Evolutionary conservation across 2,329 filamentous ascomycete genomes (phyloP), one percentile per base, ranked within the genome.

Genomic region (Aspergillus quadricinctus): DNA sequence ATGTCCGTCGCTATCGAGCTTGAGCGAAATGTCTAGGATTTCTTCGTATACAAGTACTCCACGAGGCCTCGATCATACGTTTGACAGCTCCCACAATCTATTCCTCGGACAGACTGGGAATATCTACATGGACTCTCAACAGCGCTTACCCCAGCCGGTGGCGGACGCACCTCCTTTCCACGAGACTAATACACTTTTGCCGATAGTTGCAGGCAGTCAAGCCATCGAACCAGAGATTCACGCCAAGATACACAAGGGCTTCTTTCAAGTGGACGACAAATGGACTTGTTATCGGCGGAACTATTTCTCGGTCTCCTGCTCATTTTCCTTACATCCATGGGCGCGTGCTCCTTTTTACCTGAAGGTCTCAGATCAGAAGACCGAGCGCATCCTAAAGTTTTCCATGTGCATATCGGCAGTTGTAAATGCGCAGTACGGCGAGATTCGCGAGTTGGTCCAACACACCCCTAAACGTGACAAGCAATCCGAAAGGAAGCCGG

Each of bases 251-350:
- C 90, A 95, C 71, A 95, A 96, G 66, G 92, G 92, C 0, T 95
- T 96, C 75, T 96, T 96, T 70, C 78, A 86, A 37, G 83, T 82
- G 3, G 92, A 95, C 54, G 81, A 83, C 19, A 90, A 92, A 65
- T 96, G 91, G 91, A 96, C 92, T 0, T 96, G 92, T 75, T 96
- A 96, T 70, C 83, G 92, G 35, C 83, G 92, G 46, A 96, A 96
- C 71, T 96, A 96, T 74, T 94, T 96, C 70, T 88, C 89, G 0
- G 91, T 94, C 53, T 84, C 87, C 52, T 93, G 90, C 71, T 90
- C 88, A 3, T 96, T 88, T 73, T 82, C 82, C 11, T 77, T 96
- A 25, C 79, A 80, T 43, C 89, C 88, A 75, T 87, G 76, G 79
- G 79, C 68, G 70, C 65, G 53, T 73, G 77, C 54, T 78, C 83